These are phyloP conservation scores for Chlamydomonas sp. DNA, from an alignment of 139 green algal species.

Conservation along the genomic window DNA sequence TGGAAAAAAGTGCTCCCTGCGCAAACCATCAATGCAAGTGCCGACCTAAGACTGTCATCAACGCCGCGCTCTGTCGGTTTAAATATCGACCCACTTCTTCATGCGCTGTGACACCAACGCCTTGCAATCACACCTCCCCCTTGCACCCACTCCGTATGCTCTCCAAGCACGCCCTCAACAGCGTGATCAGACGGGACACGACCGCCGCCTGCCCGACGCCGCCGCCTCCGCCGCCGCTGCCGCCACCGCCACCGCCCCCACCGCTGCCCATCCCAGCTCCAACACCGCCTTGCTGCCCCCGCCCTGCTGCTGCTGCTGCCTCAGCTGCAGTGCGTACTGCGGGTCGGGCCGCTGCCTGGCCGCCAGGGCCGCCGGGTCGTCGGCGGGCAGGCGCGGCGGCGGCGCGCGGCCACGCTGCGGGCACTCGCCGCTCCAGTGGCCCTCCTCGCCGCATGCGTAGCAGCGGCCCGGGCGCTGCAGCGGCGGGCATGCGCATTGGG, in stretches of 20 bases:
- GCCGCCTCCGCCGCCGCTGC: too few relatives aligned
- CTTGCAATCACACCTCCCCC: too few relatives aligned
- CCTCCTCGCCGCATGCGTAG: slow-evolving; percentile 10
- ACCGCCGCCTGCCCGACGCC: too few relatives aligned
- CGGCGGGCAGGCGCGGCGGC: not conserved
- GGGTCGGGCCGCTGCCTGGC: slow-evolving; percentile 11
- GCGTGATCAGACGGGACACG: too few relatives aligned
- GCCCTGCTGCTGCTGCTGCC: not conserved
- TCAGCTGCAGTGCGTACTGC: not conserved
- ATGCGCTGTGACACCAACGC: too few relatives aligned
- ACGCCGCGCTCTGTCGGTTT: too few relatives aligned
- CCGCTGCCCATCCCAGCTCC: not conserved
- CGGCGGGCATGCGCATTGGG: not conserved
- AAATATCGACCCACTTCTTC: too few relatives aligned
- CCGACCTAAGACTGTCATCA: too few relatives aligned
- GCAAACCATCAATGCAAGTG: too few relatives aligned
- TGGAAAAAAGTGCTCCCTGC: too few relatives aligned
- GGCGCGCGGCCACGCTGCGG: not conserved
- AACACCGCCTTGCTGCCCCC: not conserved
- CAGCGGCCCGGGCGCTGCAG: slow-evolving; percentile 28
- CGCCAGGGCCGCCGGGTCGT: not conserved
- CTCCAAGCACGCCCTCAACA: too few relatives aligned
- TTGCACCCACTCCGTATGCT: too few relatives aligned
- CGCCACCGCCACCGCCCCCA: not conserved
- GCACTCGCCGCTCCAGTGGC: slow-evolving; percentile 28